A percentile compares a stretch with the other conserved stretches of the same genome.
Evolutionary conservation across 2,329 filamentous ascomycete genomes (phyloP).

Genomic region (Paracoccidioides lutzii): DNA sequence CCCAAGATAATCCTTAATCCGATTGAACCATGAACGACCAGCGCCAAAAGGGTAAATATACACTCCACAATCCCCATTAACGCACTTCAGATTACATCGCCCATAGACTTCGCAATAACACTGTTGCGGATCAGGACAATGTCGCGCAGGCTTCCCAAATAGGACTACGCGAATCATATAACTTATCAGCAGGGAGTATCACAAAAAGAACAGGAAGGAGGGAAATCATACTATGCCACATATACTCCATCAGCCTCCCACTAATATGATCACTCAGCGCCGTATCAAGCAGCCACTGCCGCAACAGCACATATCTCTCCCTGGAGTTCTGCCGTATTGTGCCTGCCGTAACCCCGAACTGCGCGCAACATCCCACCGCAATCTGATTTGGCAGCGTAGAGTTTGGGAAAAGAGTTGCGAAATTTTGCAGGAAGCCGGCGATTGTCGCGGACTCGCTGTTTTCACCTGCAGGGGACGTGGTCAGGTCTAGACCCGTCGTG

Average conservation of each 20-base stretch:
- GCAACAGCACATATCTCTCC: conserved; percentile 43
- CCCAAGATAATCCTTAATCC: conserved; percentile 2
- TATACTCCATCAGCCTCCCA: conserved; percentile 50
- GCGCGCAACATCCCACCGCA: conserved; percentile 51
- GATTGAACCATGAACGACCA: neutral
- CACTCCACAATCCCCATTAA: conserved; percentile 1
- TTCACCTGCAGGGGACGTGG: conserved; percentile 5
- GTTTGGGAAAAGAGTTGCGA: neutral
- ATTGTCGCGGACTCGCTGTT: conserved; percentile 19
- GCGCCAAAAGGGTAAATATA: conserved; percentile 3
- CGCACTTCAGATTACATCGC: conserved; percentile 13
- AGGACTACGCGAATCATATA: conserved; percentile 11
- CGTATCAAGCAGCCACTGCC: conserved; percentile 48
- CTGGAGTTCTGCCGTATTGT: conserved; percentile 37
- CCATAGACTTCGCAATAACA: conserved; percentile 18
- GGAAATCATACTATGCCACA: conserved; percentile 45
- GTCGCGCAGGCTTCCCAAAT: conserved; percentile 15
- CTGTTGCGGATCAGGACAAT: conserved; percentile 11
- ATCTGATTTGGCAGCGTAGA: conserved; percentile 36
- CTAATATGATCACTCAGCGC: conserved; percentile 41
- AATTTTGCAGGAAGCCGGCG: neutral
- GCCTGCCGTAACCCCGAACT: conserved; percentile 48
- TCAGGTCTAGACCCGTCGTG: conserved; percentile 11
- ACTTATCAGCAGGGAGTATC: conserved; percentile 9
- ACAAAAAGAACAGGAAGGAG: neutral